phyloP scores from a whole-genome alignment of 108 stramenopile genomes.

The Pseudonitzschia multistriata region DNA sequence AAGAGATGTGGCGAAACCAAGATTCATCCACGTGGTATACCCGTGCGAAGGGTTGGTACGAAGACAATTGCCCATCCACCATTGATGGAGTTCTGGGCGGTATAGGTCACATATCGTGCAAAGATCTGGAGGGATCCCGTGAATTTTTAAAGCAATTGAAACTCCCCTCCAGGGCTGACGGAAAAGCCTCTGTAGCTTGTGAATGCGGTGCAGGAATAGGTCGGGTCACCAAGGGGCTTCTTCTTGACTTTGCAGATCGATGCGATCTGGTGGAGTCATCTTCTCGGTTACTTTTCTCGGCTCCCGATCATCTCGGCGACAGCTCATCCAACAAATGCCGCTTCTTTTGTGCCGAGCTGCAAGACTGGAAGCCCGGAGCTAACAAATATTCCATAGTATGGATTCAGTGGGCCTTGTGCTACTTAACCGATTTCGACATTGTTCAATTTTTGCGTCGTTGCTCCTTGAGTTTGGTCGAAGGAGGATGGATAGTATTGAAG shows the following conservation, averaged over 20 bases:
- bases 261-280: slow-evolving; percentile 91
- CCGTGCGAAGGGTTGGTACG: slow-evolving; percentile 80
- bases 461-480: slow-evolving; percentile 47
- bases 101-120: slow-evolving; percentile 71
- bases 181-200: slow-evolving; percentile 40
- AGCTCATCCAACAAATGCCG: slow-evolving; percentile 48
- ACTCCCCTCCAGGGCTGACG: slow-evolving; percentile 16
- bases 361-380: slow-evolving; percentile 79
- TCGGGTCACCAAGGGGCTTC: slow-evolving; percentile 84
- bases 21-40: slow-evolving; percentile 70
- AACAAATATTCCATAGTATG: slow-evolving; percentile 79
- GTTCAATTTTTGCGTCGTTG: slow-evolving; percentile 76
- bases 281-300: slow-evolving; percentile 77
- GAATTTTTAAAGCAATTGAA: slow-evolving; percentile 55
- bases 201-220: slow-evolving; percentile 91
- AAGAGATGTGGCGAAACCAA: slow-evolving; percentile 42
- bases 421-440: slow-evolving; percentile 86
- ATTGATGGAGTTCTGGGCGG: slow-evolving; percentile 91
- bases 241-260: slow-evolving; percentile 66
- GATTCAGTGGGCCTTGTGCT: slow-evolving; percentile 93
- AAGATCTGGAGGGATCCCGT: slow-evolving; percentile 78
- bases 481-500: slow-evolving; percentile 82
- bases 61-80: slow-evolving; percentile 79
- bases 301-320: slow-evolving; percentile 79
- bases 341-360: slow-evolving; percentile 78